Evolutionary conservation across 2,329 filamentous ascomycete genomes (phyloP), one percentile per base, ranked within the genome.

Genomic region (Ascocoryne sarcoides): DNA sequence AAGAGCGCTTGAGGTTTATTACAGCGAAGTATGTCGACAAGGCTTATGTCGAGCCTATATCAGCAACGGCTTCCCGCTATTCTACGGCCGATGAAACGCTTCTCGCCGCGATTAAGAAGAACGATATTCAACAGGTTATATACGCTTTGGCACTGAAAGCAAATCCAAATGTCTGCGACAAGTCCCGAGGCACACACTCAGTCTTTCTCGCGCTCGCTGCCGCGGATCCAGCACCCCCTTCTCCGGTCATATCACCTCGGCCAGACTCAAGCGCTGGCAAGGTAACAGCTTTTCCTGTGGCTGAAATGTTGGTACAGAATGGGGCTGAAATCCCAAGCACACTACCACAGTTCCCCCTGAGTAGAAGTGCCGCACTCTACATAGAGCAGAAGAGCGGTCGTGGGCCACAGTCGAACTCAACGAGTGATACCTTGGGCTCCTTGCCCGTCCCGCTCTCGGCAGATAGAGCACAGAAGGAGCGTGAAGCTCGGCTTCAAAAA

Each of bases 1-100:
- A 98, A 60, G 86, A 95, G 61, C 78, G 92, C 16, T 69, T 96
- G n/a, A 83, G 76, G 52, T 98, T 95, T 61, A 96, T 98, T 62
- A 96, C 87, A 0, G 74, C 83, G 40, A 98, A 98, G 62, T 98
- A 98, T 58, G 84, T 86, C 36, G 87, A 96, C 23, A 74, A 80
- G 45, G 76, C 78, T 3, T 96, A 76, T 54, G 82, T 98, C 3
- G 81, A 89, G 53, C 79, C 82, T 0, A 81, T 87, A 18, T 85
- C 85, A 2, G 62, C 82, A 3, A 82, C 82, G 0, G 65, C 88
- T 32, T 89, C 86, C 2, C 76, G 83, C 21, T 92, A 85, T 59
- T 70, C 72, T 2, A 86, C 82, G 0, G 69, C 90, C 1, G 88
- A 96, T 46, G 92, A 98, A 55, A 89, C 85, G 0, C 72, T 98